phyloP scores from a whole-genome alignment of 2,329 filamentous ascomycete species.

The Fusarium paranaense region DNA sequence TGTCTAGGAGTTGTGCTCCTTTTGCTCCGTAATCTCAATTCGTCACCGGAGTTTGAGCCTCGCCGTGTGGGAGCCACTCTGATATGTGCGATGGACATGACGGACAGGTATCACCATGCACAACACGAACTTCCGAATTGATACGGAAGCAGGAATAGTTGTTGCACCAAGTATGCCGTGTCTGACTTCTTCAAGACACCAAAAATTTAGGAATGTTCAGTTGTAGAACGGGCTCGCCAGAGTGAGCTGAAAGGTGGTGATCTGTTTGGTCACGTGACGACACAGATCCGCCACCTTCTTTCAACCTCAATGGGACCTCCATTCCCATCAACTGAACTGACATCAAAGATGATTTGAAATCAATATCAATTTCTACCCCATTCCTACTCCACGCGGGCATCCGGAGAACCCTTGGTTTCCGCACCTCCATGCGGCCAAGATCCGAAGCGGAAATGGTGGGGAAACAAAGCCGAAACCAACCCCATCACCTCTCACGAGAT shows the following conservation, averaged over 20 bases:
- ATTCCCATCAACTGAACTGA: background rate
- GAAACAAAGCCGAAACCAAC: background rate
- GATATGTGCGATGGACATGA: background rate
- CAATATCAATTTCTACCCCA: background rate
- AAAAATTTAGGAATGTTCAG: background rate
- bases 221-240: background rate
- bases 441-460: background rate
- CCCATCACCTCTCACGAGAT: constrained; percentile 8
- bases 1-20: background rate
- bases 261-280: background rate
- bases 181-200: background rate
- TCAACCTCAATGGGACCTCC: background rate
- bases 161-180: background rate
- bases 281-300: background rate
- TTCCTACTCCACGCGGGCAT: background rate
- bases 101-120: background rate
- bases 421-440: background rate
- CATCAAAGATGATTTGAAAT: background rate
- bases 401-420: background rate
- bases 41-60: background rate
- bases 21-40: background rate
- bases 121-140: background rate
- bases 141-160: background rate
- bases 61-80: background rate
- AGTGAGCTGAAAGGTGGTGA: background rate